A percentile compares a stretch with the other conserved stretches of the same genome.
These are phyloP conservation scores for Metschnikowia drakensbergensis DNA, from an alignment of 805 yeast genomes.

Conservation along the genomic window DNA sequence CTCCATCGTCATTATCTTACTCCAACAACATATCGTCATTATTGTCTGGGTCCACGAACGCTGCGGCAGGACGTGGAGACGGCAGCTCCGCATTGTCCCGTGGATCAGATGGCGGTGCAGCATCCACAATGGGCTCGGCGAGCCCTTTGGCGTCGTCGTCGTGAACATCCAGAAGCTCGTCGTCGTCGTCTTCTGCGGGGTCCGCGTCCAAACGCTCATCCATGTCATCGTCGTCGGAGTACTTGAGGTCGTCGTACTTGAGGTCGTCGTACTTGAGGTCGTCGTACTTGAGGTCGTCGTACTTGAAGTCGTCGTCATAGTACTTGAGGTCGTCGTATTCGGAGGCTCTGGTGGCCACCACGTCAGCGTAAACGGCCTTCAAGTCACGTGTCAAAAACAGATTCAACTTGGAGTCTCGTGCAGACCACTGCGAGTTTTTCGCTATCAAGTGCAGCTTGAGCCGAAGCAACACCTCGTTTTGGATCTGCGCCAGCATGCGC, in stretches of 20 bases:
- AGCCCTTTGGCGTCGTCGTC: too few species aligned
- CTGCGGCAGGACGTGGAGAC: neutral
- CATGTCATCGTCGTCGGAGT: conserved; percentile 12
- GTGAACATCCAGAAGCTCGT: neutral
- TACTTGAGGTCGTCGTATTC: conserved; percentile 28
- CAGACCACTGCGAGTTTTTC: conserved; percentile 34
- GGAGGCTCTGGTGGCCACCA: conserved; percentile 25
- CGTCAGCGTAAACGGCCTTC: conserved; percentile 23
- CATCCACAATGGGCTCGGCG: too few species aligned
- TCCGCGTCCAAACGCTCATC: conserved; percentile 17
- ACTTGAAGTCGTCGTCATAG: conserved; percentile 19
- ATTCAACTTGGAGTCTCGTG: conserved; percentile 28
- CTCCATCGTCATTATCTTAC: neutral
- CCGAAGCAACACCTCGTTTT: conserved; percentile 32
- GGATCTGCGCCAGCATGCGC: conserved; percentile 30
- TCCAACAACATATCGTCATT: conserved; percentile 2
- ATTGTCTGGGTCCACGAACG: neutral
- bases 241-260: neutral
- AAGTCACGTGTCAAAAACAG: conserved; percentile 29
- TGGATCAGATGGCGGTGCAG: too few species aligned
- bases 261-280: neutral
- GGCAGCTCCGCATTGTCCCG: too few species aligned
- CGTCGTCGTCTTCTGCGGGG: conserved; percentile 15
- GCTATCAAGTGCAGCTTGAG: conserved; percentile 29
- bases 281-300: conserved; percentile 17